Evolutionary conservation across 176 grass and related monocot genomes (phyloP).

Genomic region (Musa acuminata): DNA sequence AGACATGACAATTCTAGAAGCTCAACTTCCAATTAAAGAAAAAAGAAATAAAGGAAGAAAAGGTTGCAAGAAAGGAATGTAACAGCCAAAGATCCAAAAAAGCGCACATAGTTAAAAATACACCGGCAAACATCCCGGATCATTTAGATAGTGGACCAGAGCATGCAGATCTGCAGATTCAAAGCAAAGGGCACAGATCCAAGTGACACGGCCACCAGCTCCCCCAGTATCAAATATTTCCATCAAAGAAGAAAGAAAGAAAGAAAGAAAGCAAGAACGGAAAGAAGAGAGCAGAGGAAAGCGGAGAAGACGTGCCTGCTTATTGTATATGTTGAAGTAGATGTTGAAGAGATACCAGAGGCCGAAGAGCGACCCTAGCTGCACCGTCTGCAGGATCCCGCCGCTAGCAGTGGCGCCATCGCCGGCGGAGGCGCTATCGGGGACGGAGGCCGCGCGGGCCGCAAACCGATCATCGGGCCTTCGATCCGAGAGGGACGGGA

Average conservation of each 20-base stretch:
- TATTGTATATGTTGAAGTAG: slow-evolving; percentile 57
- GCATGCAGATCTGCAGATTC: neutral
- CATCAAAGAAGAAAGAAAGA: neutral
- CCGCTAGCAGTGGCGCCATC: neutral
- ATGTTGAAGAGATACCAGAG: slow-evolving; percentile 51
- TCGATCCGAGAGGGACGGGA: slow-evolving; percentile 3
- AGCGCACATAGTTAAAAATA: neutral
- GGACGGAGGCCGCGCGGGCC: neutral
- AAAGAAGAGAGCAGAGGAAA: slow-evolving; percentile 5
- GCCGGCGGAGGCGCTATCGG: neutral
- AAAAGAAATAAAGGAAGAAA: neutral
- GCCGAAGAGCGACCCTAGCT: slow-evolving; percentile 37
- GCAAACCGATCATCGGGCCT: neutral
- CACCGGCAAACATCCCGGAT: neutral
- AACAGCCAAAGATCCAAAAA: neutral
- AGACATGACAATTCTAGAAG: neutral
- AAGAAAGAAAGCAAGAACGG: neutral
- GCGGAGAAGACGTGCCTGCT: slow-evolving; percentile 23
- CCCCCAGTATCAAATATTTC: neutral
- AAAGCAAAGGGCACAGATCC: neutral
- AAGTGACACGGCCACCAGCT: neutral
- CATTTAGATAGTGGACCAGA: neutral
- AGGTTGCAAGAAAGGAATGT: neutral
- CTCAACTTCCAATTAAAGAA: neutral
- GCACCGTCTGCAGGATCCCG: slow-evolving; percentile 15